A percentile compares a stretch with the other conserved stretches of the same genome.
These are phyloP conservation scores for Aethionema arabicum DNA, from an alignment of 345 rosid genomes.

Conservation along the genomic window DNA sequence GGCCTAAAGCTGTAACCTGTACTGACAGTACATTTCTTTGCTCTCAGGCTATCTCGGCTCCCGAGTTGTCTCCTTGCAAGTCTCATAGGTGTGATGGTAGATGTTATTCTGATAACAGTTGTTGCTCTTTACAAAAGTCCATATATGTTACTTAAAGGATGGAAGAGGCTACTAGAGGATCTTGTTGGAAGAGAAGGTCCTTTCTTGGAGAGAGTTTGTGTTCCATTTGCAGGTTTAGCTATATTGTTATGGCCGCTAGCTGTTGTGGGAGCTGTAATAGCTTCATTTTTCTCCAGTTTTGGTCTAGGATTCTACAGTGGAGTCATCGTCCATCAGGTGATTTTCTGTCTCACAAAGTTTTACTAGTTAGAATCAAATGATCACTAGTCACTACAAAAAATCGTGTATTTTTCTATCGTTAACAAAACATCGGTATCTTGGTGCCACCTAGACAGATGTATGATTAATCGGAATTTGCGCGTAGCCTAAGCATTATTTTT, in stretches of 20 bases:
- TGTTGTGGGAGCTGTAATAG: constrained; percentile 58
- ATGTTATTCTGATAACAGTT: constrained; percentile 53
- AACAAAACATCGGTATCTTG: too few relatives aligned
- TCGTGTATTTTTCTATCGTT: too few relatives aligned
- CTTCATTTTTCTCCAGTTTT: constrained; percentile 62
- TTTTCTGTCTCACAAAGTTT: neutral
- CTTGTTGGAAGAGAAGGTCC: constrained; percentile 90
- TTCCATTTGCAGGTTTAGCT: constrained; percentile 87
- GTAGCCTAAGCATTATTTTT: too few relatives aligned
- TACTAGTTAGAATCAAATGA: too few relatives aligned
- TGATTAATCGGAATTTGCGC: too few relatives aligned
- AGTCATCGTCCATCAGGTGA: constrained; percentile 69
- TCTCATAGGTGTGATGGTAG: constrained; percentile 62
- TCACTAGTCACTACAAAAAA: too few relatives aligned
- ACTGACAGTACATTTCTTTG: too few relatives aligned
- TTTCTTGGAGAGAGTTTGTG: constrained; percentile 80
- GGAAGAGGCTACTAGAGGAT: constrained; percentile 87
- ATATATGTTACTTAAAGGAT: constrained; percentile 74
- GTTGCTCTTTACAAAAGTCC: constrained; percentile 85
- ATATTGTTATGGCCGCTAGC: constrained; percentile 86
- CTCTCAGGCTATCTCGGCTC: constrained; percentile 54
- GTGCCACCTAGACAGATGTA: too few relatives aligned
- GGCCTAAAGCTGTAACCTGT: too few relatives aligned
- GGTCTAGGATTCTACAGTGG: constrained; percentile 67
- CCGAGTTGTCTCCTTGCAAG: constrained; percentile 67